Conservation (phyloP, 306 rosid species). For the Rubus idaeus region DNA sequence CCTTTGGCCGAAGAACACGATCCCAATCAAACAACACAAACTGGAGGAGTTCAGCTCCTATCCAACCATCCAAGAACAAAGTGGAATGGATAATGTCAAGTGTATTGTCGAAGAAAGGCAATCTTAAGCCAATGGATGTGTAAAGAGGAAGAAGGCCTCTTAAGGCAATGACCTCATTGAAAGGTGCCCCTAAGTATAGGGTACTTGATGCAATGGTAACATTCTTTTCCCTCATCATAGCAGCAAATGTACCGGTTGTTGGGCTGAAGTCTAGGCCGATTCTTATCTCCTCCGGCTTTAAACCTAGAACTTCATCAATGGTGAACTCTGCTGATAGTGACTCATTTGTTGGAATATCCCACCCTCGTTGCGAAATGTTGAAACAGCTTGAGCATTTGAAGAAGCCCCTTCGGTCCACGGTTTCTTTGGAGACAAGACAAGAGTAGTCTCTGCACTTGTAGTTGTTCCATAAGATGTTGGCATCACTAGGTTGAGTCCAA, state of each 20-base stretch:
- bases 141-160: constrained; percentile 29
- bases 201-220: constrained; percentile 24
- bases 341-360: constrained; percentile 5
- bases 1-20: constrained; percentile 12
- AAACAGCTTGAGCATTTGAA: constrained; percentile 24
- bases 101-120: constrained; percentile 24
- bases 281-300: constrained; percentile 11
- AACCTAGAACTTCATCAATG: constrained; percentile 21
- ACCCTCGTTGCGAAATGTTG: constrained; percentile 6
- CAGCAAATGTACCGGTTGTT: constrained; percentile 20
- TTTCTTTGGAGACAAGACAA: constrained; percentile 23
- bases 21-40: constrained; percentile 28
- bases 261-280: constrained; percentile 23
- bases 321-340: constrained; percentile 28
- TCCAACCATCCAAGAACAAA: constrained; percentile 31
- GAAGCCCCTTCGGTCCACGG: constrained; percentile 14
- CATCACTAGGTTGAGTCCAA: constrained; percentile 28
- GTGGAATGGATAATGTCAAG: constrained; percentile 28
- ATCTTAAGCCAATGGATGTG: constrained; percentile 16
- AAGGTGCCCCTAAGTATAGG: constrained; percentile 25
- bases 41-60: constrained; percentile 13
- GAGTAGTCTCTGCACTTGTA: constrained; percentile 28
- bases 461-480: constrained; percentile 22
- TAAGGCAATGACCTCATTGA: constrained; percentile 27
- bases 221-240: constrained; percentile 22